Conservation (phyloP, 2,329 filamentous ascomycete species). For the Paecilomyces dactylethromorphus region DNA sequence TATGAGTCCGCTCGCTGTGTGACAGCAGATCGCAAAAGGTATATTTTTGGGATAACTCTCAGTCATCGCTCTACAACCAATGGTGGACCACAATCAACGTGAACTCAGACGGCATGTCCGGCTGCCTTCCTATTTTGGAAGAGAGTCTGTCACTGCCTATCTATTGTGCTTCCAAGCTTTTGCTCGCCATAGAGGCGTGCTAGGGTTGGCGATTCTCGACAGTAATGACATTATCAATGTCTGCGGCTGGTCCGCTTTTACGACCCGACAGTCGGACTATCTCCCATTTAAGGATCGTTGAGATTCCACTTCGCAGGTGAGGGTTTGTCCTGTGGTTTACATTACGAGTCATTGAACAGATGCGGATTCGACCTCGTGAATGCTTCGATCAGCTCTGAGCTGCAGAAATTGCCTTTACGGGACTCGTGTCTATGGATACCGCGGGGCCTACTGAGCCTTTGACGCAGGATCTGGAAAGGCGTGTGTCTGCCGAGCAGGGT, state of each 20-base stretch:
- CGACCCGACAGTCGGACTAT: background rate
- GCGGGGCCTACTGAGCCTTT: background rate
- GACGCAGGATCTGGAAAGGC: background rate
- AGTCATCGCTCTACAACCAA: background rate
- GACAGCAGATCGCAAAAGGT: background rate
- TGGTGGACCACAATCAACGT: background rate
- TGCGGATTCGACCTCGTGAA: background rate
- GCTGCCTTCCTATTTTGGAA: background rate
- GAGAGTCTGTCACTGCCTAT: background rate
- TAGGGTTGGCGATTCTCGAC: background rate
- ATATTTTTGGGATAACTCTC: background rate
- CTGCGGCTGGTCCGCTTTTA: background rate
- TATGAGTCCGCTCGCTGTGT: background rate
- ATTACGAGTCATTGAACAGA: background rate
- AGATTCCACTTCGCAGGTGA: background rate
- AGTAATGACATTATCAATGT: background rate
- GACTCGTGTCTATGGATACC: background rate
- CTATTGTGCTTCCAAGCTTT: background rate
- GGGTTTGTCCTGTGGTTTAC: background rate
- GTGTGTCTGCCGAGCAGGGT: background rate
- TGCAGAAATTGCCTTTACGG: background rate
- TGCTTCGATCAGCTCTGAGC: background rate
- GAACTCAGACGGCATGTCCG: background rate
- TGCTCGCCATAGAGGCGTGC: background rate
- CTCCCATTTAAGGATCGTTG: background rate